Conservation (phyloP, 2,329 filamentous ascomycete species). For the Penicillium sp. region DNA sequence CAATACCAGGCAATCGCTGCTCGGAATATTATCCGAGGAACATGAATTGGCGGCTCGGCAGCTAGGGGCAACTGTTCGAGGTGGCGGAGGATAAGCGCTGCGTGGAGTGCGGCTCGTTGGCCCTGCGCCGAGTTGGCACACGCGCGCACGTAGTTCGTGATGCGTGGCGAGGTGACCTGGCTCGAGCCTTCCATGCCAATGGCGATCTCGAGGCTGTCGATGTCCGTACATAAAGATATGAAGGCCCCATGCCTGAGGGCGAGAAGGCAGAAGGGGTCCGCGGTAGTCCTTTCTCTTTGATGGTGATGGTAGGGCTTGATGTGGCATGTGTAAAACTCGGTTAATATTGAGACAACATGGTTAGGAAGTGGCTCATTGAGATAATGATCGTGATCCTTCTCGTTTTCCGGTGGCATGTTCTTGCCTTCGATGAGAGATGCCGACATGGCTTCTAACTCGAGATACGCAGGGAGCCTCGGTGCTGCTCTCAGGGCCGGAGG, state of each 20-base stretch:
- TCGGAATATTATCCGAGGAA: constrained; percentile 29
- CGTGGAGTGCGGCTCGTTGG: constrained; percentile 29
- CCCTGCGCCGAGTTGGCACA: constrained; percentile 33
- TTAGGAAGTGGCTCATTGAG: no score
- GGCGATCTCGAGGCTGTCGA: constrained; percentile 33
- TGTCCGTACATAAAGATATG: constrained; percentile 31
- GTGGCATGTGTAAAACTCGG: constrained; percentile 19
- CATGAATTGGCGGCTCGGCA: constrained; percentile 32
- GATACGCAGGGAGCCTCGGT: constrained; percentile 23
- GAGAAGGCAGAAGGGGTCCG: constrained; percentile 28
- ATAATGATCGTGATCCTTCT: no score
- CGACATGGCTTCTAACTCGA: constrained; percentile 27
- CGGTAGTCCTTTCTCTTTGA: not conserved
- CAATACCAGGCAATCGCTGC: constrained; percentile 31
- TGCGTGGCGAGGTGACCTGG: constrained; percentile 20
- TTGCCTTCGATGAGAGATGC: constrained; percentile 25
- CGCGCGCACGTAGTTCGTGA: constrained; percentile 12
- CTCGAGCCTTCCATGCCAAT: constrained; percentile 31
- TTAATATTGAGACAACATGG: constrained; percentile 8
- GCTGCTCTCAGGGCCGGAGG: no score
- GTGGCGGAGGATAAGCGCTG: constrained; percentile 28
- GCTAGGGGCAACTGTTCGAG: constrained; percentile 28
- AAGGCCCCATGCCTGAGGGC: constrained; percentile 37
- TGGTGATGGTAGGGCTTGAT: not conserved
- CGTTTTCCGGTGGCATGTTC: not conserved